Conservation (phyloP, 768 basidiomycete species). For the Dictyophora rubrovolvata region DNA sequence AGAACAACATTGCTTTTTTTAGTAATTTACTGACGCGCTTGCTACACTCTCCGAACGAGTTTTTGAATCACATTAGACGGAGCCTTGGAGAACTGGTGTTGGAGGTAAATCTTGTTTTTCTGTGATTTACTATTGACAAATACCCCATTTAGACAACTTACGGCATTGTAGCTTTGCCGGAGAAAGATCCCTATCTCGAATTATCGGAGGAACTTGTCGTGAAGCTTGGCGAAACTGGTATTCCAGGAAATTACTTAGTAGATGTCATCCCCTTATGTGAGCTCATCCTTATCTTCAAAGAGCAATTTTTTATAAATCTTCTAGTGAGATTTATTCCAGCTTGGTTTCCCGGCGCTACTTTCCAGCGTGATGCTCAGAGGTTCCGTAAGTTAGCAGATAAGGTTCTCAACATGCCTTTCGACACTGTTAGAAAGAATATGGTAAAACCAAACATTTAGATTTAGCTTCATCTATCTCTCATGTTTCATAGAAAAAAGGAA, state of each 20-base stretch:
- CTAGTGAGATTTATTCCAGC: conserved; percentile 2
- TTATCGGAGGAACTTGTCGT: neutral
- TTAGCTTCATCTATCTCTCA: neutral
- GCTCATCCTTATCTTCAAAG: neutral
- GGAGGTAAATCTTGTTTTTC: neutral
- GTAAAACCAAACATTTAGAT: neutral
- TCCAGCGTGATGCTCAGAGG: neutral
- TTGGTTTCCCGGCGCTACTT: neutral
- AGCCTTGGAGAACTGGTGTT: neutral
- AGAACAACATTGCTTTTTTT: neutral
- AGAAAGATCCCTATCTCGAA: neutral
- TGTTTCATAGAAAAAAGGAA: neutral
- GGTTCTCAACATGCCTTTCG: neutral
- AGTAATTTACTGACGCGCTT: neutral
- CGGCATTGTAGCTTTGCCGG: neutral
- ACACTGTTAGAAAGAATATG: neutral
- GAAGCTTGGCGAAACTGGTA: neutral
- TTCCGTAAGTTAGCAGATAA: neutral
- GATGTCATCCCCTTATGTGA: neutral
- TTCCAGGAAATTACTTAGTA: neutral
- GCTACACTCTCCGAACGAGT: neutral
- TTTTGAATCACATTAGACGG: neutral
- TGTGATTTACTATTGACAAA: neutral
- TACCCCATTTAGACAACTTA: neutral
- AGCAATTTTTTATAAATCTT: neutral